Percentiles rank a stretch among this genome's conserved stretches.
phyloP scores from a whole-genome alignment of 768 basidiomycete species.

The Punctularia strigosozonata region DNA sequence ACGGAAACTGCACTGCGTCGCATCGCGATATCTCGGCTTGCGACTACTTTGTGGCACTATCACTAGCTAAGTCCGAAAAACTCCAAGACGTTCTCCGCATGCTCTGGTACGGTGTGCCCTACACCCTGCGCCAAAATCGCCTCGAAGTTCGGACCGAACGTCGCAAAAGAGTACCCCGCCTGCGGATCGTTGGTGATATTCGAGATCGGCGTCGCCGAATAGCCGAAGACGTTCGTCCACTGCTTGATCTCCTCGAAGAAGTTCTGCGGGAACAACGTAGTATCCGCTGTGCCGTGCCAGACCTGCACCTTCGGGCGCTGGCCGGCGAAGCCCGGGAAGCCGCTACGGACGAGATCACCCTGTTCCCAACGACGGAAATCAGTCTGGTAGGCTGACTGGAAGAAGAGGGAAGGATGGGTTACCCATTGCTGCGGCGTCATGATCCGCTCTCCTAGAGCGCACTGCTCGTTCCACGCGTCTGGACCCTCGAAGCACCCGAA shows the following conservation, averaged over 20 bases:
- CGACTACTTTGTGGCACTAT: too few species aligned
- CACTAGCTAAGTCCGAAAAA: slow-evolving; percentile 26
- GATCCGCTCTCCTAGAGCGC: slow-evolving; percentile 30
- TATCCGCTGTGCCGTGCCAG: slow-evolving; percentile 44
- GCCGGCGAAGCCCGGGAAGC: slow-evolving; percentile 43
- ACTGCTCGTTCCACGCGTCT: slow-evolving; percentile 33
- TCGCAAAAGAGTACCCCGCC: slow-evolving; percentile 32
- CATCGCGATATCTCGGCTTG: too few species aligned
- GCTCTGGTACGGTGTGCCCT: slow-evolving; percentile 40
- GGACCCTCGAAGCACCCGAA: slow-evolving; percentile 42
- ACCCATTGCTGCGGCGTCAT: slow-evolving; percentile 35
- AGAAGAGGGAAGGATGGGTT: not conserved
- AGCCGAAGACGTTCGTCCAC: slow-evolving; percentile 44
- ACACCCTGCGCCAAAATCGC: slow-evolving; percentile 36
- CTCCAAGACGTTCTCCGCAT: slow-evolving; percentile 30
- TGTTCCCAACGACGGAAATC: slow-evolving; percentile 2
- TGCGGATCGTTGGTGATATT: slow-evolving; percentile 28
- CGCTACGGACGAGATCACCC: slow-evolving; percentile 33
- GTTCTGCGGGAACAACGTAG: slow-evolving; percentile 37
- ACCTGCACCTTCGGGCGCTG: slow-evolving; percentile 37
- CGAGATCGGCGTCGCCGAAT: slow-evolving; percentile 26
- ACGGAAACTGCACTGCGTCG: too few species aligned
- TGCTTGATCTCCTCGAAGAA: slow-evolving; percentile 40
- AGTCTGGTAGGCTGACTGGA: not conserved
- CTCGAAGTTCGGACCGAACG: slow-evolving; percentile 37